Evolutionary conservation across 179 eudicot genomes (phyloP).

Genomic region (Gypsophila paniculata): DNA sequence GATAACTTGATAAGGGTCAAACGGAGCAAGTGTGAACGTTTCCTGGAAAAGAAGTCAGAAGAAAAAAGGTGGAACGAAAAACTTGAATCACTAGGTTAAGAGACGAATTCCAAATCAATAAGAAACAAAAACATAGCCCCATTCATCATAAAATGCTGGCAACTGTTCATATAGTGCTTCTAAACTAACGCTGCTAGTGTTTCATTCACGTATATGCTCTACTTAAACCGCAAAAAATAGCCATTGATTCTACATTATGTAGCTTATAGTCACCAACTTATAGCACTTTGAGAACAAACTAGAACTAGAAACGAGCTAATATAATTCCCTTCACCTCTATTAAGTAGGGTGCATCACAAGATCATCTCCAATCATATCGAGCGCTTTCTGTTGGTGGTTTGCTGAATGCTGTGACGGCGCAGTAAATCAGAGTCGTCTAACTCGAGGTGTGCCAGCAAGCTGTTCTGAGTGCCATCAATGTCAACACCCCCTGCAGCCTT

Average conservation of each 20-base stretch:
- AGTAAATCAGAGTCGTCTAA: constrained; percentile 26
- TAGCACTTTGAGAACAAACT: neutral
- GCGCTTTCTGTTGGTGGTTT: constrained; percentile 23
- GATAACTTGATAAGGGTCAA: neutral
- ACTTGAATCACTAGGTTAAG: too few species aligned
- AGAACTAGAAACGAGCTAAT: constrained; percentile 7
- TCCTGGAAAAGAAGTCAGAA: neutral
- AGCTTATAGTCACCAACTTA: neutral
- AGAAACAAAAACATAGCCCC: neutral
- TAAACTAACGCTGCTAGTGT: constrained; percentile 14
- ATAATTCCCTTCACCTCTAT: constrained; percentile 7
- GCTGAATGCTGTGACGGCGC: constrained; percentile 20
- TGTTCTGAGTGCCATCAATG: constrained; percentile 33
- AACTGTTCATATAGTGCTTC: neutral
- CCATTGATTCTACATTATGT: neutral
- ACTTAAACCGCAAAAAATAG: constrained; percentile 8
- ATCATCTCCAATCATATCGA: constrained; percentile 8
- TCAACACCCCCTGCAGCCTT: constrained; percentile 28
- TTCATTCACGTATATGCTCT: constrained; percentile 18
- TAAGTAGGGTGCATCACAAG: neutral
- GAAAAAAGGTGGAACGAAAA: too few species aligned
- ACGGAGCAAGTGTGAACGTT: neutral
- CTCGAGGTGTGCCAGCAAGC: constrained; percentile 29
- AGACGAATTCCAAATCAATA: neutral
- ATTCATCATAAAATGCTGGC: neutral